phyloP scores from a whole-genome alignment of 345 rosid species.

The Gossypium ekmanianum region DNA sequence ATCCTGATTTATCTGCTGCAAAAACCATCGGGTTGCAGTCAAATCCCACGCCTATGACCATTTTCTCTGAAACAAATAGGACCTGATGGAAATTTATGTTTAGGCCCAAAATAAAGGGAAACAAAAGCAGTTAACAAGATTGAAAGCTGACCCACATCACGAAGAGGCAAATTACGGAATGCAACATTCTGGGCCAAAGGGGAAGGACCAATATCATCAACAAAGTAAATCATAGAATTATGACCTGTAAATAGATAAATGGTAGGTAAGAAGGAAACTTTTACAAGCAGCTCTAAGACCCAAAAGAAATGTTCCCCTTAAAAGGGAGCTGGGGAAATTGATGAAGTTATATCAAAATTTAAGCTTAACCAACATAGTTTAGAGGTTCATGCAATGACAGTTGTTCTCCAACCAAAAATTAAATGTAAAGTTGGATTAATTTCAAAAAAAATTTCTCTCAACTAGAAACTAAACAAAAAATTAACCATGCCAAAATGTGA shows the following conservation, averaged over 20 bases:
- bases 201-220: slow-evolving; percentile 95
- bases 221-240: slow-evolving; percentile 93
- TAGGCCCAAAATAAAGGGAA: slow-evolving; percentile 3
- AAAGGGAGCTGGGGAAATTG: neutral
- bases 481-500: neutral
- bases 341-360: neutral
- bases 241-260: slow-evolving; percentile 56
- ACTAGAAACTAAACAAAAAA: slow-evolving; percentile 13
- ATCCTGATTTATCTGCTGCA: slow-evolving; percentile 94
- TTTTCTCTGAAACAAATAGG: slow-evolving; percentile 84
- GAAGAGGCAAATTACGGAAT: slow-evolving; percentile 91
- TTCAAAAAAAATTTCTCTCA: neutral
- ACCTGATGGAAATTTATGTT: slow-evolving; percentile 45
- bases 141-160: slow-evolving; percentile 99
- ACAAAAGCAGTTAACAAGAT: slow-evolving; percentile 39
- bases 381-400: neutral
- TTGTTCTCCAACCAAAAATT: neutral
- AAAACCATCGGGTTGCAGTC: slow-evolving; percentile 95
- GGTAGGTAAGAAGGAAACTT: slow-evolving; percentile 20
- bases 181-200: slow-evolving; percentile 93
- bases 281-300: neutral
- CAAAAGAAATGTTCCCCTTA: neutral
- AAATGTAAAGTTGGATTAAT: slow-evolving; percentile 10
- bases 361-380: neutral
- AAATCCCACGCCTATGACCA: slow-evolving; percentile 89